Percentiles rank a stretch among this genome's conserved stretches.
phyloP scores from a whole-genome alignment of 179 eudicot species.

The Spinacia oleracea region DNA sequence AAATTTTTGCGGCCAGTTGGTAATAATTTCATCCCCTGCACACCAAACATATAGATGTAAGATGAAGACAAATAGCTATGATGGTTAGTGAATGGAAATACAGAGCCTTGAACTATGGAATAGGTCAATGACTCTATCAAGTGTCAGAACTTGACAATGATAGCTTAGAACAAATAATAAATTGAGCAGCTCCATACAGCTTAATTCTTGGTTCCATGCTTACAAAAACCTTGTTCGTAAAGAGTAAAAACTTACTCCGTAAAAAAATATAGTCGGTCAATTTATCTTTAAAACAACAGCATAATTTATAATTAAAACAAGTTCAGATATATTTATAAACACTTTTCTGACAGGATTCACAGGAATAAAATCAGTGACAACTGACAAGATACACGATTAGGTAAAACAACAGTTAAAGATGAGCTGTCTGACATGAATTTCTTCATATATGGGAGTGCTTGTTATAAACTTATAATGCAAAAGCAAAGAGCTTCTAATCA shows the following conservation, averaged over 20 bases:
- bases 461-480: neutral
- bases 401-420: neutral
- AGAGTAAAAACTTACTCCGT: neutral
- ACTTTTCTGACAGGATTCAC: neutral
- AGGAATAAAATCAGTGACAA: neutral
- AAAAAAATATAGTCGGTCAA: neutral
- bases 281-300: neutral
- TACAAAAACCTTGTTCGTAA: neutral
- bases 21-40: slow-evolving; percentile 85
- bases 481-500: neutral
- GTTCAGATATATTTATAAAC: neutral
- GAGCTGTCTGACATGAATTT: neutral
- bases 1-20: slow-evolving; percentile 85
- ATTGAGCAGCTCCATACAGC: neutral
- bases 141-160: neutral
- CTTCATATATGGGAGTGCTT: neutral
- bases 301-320: neutral
- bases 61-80: slow-evolving; percentile 17
- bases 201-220: too few relatives aligned
- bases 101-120: neutral
- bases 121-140: neutral
- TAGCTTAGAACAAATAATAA: neutral
- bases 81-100: neutral
- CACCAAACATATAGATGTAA: slow-evolving; percentile 11
- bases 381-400: neutral